A percentile compares a stretch with the other conserved stretches of the same genome.
These are phyloP conservation scores for Fusarium oxysporum DNA, from an alignment of 2,329 filamentous ascomycete species.

Conservation along the genomic window DNA sequence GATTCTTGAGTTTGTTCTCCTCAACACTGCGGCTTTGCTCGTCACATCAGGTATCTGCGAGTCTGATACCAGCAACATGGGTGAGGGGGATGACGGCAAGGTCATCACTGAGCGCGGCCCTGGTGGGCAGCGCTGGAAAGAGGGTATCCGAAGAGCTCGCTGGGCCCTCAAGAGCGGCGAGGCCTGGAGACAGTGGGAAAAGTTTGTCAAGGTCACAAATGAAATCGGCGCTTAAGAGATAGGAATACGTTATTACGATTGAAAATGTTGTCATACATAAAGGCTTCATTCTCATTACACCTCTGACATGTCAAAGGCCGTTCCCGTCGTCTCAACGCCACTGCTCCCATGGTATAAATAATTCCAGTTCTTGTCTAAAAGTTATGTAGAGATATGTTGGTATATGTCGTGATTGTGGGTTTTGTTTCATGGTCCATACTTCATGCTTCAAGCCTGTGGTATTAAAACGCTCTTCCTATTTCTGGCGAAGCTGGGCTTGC, in stretches of 20 bases:
- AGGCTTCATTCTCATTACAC: conserved; percentile 8
- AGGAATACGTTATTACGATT: not conserved
- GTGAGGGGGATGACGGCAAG: conserved; percentile 80
- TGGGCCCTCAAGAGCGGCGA: conserved; percentile 90
- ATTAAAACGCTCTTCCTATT: conserved; percentile 26
- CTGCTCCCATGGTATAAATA: conserved; percentile 21
- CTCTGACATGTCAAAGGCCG: not conserved
- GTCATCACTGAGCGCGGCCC: conserved; percentile 87
- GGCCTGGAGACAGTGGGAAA: conserved; percentile 84
- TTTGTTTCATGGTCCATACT: not conserved
- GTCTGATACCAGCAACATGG: conserved; percentile 82
- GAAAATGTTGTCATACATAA: conserved; percentile 1
- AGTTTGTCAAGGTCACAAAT: conserved; percentile 87
- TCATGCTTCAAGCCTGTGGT: not conserved
- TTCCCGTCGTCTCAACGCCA: not conserved
- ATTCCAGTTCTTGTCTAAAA: conserved; percentile 13
- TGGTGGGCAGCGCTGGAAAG: conserved; percentile 92
- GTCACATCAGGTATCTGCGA: conserved; percentile 90
- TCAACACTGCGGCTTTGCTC: conserved; percentile 91
- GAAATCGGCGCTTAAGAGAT: conserved; percentile 47
- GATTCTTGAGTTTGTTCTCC: conserved; percentile 91
- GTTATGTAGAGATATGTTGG: not conserved
- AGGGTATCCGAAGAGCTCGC: conserved; percentile 86
- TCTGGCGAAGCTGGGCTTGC: conserved; percentile 20
- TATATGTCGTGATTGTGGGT: conserved; percentile 7